These are phyloP conservation scores for Citropsis articulata DNA, from an alignment of 345 rosid species.

Conservation along the genomic window DNA sequence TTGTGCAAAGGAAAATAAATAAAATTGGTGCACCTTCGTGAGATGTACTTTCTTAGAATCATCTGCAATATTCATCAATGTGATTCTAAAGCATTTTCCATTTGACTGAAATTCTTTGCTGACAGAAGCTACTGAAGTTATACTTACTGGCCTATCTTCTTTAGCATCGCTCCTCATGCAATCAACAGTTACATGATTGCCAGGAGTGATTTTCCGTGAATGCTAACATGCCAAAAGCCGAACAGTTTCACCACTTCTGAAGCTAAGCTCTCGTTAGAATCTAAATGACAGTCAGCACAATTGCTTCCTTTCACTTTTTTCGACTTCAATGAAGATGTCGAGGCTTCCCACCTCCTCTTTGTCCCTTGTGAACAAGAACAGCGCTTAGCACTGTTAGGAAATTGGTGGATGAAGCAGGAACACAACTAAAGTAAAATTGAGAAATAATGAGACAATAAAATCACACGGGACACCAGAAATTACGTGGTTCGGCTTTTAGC, in stretches of 20 bases:
- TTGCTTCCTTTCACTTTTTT: slow-evolving; percentile 70
- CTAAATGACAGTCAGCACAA: slow-evolving; percentile 30
- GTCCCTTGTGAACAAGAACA: slow-evolving; percentile 35
- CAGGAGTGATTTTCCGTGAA: slow-evolving; percentile 24
- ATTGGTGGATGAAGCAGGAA: no score
- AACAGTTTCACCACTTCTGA: slow-evolving; percentile 25
- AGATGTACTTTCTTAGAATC: slow-evolving; percentile 59
- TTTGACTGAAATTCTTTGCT: slow-evolving; percentile 24
- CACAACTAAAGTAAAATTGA: no score
- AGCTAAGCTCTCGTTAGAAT: slow-evolving; percentile 17
- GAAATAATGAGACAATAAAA: no score
- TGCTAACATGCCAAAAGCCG: slow-evolving; percentile 20
- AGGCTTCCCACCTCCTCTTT: slow-evolving; percentile 66
- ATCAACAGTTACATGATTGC: slow-evolving; percentile 21
- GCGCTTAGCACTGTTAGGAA: no score
- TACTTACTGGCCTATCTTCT: slow-evolving; percentile 20
- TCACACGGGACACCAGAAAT: no score
- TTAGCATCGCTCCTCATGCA: slow-evolving; percentile 17
- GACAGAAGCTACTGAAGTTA: slow-evolving; percentile 19
- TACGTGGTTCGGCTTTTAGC: no score
- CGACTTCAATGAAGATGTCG: slow-evolving; percentile 64
- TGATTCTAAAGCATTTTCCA: slow-evolving; percentile 42
- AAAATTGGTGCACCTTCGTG: slow-evolving; percentile 43
- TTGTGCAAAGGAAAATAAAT: slow-evolving; percentile 5
- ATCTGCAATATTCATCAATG: slow-evolving; percentile 79